Evolutionary conservation across 257 asterid genomes (phyloP).

Genomic region (Capsicum pubescens): DNA sequence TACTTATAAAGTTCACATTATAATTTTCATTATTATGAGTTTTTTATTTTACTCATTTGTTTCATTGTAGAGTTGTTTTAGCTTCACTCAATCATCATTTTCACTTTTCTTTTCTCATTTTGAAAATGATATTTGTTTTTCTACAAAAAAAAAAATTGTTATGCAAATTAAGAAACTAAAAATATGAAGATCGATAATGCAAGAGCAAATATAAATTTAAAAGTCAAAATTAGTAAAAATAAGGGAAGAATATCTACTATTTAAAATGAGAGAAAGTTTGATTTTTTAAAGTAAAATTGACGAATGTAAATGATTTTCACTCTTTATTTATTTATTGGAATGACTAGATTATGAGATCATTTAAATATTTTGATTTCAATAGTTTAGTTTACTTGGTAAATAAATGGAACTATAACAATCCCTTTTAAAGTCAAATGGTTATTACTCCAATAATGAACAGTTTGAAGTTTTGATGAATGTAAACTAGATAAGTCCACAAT

Average conservation of each 20-base stretch:
- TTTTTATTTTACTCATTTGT: background rate
- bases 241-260: background rate
- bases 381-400: background rate
- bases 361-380: background rate
- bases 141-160: background rate
- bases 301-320: background rate
- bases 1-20: too few species aligned
- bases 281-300: background rate
- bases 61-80: background rate
- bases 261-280: background rate
- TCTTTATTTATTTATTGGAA: background rate
- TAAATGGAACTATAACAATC: background rate
- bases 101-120: background rate
- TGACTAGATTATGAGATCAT: background rate
- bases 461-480: background rate
- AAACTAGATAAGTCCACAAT: background rate
- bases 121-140: background rate
- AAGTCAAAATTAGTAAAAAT: background rate
- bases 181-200: background rate
- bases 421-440: background rate
- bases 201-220: background rate
- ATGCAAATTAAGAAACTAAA: background rate
- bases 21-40: background rate
- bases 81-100: background rate
- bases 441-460: background rate